phyloP scores from a whole-genome alignment of 2,329 filamentous ascomycete species.

The Hymenoscyphus infarciens region DNA sequence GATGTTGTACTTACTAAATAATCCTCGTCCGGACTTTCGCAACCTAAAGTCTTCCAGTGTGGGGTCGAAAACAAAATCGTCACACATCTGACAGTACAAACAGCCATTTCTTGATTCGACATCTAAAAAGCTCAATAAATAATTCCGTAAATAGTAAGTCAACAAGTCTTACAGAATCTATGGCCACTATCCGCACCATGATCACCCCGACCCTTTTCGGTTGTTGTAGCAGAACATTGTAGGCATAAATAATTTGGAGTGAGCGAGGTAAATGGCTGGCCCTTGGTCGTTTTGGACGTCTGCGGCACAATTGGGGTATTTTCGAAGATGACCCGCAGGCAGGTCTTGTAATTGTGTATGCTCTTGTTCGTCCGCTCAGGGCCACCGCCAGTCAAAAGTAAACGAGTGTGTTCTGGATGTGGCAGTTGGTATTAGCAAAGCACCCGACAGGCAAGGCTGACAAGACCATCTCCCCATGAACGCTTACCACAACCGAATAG shows the following conservation, averaged over 20 bases:
- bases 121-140: conserved; percentile 45
- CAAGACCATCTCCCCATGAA: conserved; percentile 10
- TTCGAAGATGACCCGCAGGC: conserved; percentile 69
- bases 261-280: conserved; percentile 55
- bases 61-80: conserved; percentile 80
- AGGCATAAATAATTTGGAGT: conserved; percentile 69
- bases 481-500: conserved; percentile 61
- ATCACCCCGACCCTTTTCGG: conserved; percentile 59
- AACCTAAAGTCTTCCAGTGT: conserved; percentile 72
- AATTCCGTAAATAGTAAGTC: not conserved
- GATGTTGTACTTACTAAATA: conserved; percentile 51
- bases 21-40: conserved; percentile 64
- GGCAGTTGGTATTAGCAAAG: conserved; percentile 18
- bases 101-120: conserved; percentile 74
- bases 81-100: conserved; percentile 77
- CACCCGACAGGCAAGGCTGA: conserved; percentile 16
- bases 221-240: conserved; percentile 68
- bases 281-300: conserved; percentile 57
- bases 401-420: conserved; percentile 65
- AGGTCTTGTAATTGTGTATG: conserved; percentile 67
- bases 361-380: conserved; percentile 62
- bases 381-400: conserved; percentile 58
- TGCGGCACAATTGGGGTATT: conserved; percentile 61
- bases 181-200: conserved; percentile 69
- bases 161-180: conserved; percentile 59